These are phyloP conservation scores for Blastocystis hominis DNA, from an alignment of 352 stramenopile genomes.

Conservation along the genomic window DNA sequence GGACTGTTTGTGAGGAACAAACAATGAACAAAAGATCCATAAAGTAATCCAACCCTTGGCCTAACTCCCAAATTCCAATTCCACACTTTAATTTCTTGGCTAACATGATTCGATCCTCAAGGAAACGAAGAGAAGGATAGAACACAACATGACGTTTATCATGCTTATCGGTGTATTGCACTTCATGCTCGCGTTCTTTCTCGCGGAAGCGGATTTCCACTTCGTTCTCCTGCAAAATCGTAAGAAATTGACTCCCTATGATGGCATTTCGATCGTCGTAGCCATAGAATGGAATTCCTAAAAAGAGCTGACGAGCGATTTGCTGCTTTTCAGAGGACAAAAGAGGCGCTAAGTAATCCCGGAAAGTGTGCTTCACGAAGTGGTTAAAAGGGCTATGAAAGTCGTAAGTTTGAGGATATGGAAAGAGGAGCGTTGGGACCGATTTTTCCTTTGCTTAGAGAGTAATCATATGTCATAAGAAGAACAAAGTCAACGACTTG, in stretches of 20 bases:
- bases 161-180: background rate
- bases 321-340: background rate
- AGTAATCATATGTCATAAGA: slow-evolving; percentile 56
- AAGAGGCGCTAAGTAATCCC: background rate
- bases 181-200: background rate
- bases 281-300: slow-evolving; percentile 44
- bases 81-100: slow-evolving; percentile 25
- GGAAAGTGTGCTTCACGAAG: slow-evolving; percentile 5
- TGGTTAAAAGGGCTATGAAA: background rate
- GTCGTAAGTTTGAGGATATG: background rate
- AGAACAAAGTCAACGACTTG: slow-evolving; percentile 19
- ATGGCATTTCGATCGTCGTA: slow-evolving; percentile 3
- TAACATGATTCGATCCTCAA: slow-evolving; percentile 23
- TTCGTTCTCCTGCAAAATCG: background rate
- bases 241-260: background rate
- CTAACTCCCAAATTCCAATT: slow-evolving; percentile 53
- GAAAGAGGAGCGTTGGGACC: slow-evolving; percentile 39
- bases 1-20: background rate
- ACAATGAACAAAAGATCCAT: slow-evolving; percentile 23
- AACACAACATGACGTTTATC: background rate
- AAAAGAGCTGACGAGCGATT: background rate
- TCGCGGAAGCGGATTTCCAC: background rate
- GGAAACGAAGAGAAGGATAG: slow-evolving; percentile 18
- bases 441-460: background rate
- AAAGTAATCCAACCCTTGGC: slow-evolving; percentile 52